Conservation (phyloP, 2,329 filamentous ascomycete genomes). For the Fusarium avenaceum region DNA sequence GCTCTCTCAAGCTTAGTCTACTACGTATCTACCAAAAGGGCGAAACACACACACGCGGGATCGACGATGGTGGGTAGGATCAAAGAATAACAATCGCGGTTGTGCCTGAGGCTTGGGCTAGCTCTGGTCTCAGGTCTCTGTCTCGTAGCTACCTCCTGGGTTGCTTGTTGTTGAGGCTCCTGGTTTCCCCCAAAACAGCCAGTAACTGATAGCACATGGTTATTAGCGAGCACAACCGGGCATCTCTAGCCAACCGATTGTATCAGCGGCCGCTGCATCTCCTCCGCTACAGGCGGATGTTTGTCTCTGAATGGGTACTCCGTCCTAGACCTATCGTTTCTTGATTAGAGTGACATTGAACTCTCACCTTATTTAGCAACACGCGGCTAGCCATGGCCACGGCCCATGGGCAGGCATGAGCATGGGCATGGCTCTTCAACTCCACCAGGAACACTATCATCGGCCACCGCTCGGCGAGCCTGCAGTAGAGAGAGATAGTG, state of each 20-base stretch:
- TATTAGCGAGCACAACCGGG: conserved; percentile 26
- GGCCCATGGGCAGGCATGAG: conserved; percentile 2
- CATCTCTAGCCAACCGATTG: conserved; percentile 31
- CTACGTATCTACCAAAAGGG: conserved; percentile 13
- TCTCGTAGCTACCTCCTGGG: conserved; percentile 29
- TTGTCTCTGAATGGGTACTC: conserved; percentile 32
- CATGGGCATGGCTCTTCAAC: conserved; percentile 28
- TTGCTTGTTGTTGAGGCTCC: conserved; percentile 13
- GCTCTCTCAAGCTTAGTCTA: conserved; percentile 11
- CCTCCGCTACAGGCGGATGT: conserved; percentile 31
- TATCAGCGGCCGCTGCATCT: conserved; percentile 38
- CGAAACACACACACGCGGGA: conserved; percentile 36
- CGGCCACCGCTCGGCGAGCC: conserved; percentile 39
- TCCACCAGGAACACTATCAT: conserved; percentile 43
- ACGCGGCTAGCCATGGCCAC: background rate
- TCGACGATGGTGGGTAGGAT: conserved; percentile 48
- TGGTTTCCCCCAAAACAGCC: conserved; percentile 15
- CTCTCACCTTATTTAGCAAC: conserved; percentile 23
- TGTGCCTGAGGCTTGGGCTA: conserved; percentile 45
- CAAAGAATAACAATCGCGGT: conserved; percentile 40
- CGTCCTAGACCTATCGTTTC: conserved; percentile 11
- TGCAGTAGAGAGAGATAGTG: conserved; percentile 10
- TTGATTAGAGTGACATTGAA: conserved; percentile 42
- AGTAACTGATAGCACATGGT: conserved; percentile 34
- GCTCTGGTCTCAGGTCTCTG: conserved; percentile 12